These are phyloP conservation scores for Amylostereum areolatum DNA, from an alignment of 1,284 basidiomycete species.

Conservation along the genomic window DNA sequence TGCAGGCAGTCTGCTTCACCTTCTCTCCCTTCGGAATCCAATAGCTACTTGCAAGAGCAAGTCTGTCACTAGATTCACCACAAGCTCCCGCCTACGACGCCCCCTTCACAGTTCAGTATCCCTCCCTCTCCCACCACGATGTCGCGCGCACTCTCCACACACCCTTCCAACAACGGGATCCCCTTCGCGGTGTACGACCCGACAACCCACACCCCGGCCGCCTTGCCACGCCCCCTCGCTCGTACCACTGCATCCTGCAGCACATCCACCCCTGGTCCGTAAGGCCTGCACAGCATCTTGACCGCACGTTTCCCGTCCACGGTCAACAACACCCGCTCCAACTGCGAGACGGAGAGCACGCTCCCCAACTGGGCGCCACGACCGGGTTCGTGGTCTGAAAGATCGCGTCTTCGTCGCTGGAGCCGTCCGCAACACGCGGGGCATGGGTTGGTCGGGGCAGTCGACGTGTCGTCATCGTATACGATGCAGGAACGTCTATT, in stretches of 20 bases:
- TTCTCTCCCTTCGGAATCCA: no score
- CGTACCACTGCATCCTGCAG: slow-evolving; percentile 42
- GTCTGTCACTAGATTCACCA: slow-evolving; percentile 10
- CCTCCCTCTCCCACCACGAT: slow-evolving; percentile 39
- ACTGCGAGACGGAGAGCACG: slow-evolving; percentile 49
- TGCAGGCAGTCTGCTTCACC: no score
- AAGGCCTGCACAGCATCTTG: slow-evolving; percentile 30
- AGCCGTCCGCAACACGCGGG: slow-evolving; percentile 23
- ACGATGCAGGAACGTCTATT: no score
- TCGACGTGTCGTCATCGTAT: slow-evolving; percentile 64
- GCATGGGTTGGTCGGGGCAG: slow-evolving; percentile 27
- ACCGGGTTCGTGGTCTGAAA: slow-evolving; percentile 76
- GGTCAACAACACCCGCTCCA: slow-evolving; percentile 60
- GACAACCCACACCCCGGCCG: slow-evolving; percentile 51
- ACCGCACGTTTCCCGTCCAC: slow-evolving; percentile 43
- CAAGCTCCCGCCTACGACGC: slow-evolving; percentile 7
- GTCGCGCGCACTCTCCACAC: slow-evolving; percentile 52
- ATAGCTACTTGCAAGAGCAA: no score
- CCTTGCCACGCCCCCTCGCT: slow-evolving; percentile 15
- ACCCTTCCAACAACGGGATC: slow-evolving; percentile 61
- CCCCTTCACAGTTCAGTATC: slow-evolving; percentile 22
- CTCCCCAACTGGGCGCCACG: slow-evolving; percentile 38
- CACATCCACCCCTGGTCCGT: slow-evolving; percentile 37
- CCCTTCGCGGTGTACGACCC: slow-evolving; percentile 53
- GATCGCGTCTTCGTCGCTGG: slow-evolving; percentile 20